Evolutionary conservation across 2,329 filamentous ascomycete species (phyloP).

Genomic region (Ascochyta fabae): DNA sequence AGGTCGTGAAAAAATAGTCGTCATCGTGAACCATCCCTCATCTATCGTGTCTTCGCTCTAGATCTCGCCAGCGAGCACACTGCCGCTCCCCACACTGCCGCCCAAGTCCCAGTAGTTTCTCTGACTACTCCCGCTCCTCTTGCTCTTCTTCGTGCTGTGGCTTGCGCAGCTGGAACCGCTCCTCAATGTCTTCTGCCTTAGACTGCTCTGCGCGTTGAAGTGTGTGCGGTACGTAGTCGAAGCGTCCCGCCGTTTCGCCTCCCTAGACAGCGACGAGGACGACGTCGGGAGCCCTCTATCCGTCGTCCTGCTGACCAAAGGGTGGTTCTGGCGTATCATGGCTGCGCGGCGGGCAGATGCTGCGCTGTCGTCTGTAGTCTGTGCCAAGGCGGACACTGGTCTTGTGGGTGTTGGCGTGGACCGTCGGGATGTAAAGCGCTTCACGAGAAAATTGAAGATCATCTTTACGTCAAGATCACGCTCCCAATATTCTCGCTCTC

Average conservation of each 20-base stretch:
- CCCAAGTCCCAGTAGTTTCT: slow-evolving; percentile 94
- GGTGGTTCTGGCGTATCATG: slow-evolving; percentile 86
- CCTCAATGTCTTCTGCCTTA: slow-evolving; percentile 32
- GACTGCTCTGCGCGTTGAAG: slow-evolving; percentile 24
- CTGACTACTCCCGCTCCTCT: slow-evolving; percentile 72
- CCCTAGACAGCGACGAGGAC: slow-evolving; percentile 24
- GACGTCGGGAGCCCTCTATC: slow-evolving; percentile 37
- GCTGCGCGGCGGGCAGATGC: slow-evolving; percentile 72
- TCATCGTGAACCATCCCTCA: not conserved
- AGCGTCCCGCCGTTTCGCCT: slow-evolving; percentile 28
- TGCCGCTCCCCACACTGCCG: slow-evolving; percentile 76
- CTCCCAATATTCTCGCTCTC: slow-evolving; percentile 84
- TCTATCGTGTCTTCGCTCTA: not conserved
- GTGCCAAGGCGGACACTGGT: slow-evolving; percentile 36
- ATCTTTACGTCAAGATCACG: slow-evolving; percentile 88
- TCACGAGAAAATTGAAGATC: slow-evolving; percentile 73
- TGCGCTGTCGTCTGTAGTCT: slow-evolving; percentile 28
- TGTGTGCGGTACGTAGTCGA: slow-evolving; percentile 27
- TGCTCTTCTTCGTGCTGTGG: slow-evolving; percentile 80
- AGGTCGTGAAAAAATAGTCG: slow-evolving; percentile 4
- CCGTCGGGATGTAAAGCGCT: slow-evolving; percentile 47
- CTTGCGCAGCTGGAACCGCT: slow-evolving; percentile 77
- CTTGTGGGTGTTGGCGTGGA: slow-evolving; percentile 30
- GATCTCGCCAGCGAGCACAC: slow-evolving; percentile 27
- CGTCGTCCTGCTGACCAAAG: slow-evolving; percentile 69